These are phyloP conservation scores for Westerdykella sp. DNA, from an alignment of 2,329 filamentous ascomycete genomes.

Conservation along the genomic window DNA sequence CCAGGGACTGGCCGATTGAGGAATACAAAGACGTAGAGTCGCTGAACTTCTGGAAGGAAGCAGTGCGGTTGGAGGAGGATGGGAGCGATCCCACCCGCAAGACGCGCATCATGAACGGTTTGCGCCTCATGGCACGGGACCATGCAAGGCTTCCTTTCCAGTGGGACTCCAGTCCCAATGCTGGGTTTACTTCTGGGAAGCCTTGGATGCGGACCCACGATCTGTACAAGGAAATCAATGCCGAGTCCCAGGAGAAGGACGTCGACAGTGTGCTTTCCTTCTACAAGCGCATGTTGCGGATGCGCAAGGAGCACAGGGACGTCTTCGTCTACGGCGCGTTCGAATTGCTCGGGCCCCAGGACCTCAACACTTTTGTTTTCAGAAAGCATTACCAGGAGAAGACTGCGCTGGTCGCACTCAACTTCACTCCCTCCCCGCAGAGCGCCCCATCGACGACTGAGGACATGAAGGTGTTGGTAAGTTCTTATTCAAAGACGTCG, in stretches of 20 bases:
- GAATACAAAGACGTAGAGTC: constrained; percentile 61
- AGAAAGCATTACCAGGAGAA: constrained; percentile 30
- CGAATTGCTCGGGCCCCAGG: constrained; percentile 47
- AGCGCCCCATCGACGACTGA: constrained; percentile 3
- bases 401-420: constrained; percentile 33
- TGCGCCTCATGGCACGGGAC: constrained; percentile 58
- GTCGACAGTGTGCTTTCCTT: constrained; percentile 52
- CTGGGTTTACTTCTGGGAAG: constrained; percentile 56
- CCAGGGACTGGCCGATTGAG: constrained; percentile 44
- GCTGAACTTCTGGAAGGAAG: constrained; percentile 38
- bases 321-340: constrained; percentile 65
- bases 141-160: constrained; percentile 68
- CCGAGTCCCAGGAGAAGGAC: constrained; percentile 47
- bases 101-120: constrained; percentile 39
- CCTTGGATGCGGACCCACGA: constrained; percentile 70
- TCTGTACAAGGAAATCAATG: constrained; percentile 55
- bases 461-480: constrained; percentile 42
- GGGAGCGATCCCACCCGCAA: constrained; percentile 29
- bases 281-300: constrained; percentile 54
- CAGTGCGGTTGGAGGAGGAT: constrained; percentile 21
- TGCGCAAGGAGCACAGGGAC: constrained; percentile 56
- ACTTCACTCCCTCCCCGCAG: constrained; percentile 30
- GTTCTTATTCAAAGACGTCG: constrained; percentile 25
- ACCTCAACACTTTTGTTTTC: constrained; percentile 49
- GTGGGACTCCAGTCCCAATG: constrained; percentile 57